phyloP scores from a whole-genome alignment of 2,329 filamentous ascomycete genomes.

The Ophiostoma australiae region DNA sequence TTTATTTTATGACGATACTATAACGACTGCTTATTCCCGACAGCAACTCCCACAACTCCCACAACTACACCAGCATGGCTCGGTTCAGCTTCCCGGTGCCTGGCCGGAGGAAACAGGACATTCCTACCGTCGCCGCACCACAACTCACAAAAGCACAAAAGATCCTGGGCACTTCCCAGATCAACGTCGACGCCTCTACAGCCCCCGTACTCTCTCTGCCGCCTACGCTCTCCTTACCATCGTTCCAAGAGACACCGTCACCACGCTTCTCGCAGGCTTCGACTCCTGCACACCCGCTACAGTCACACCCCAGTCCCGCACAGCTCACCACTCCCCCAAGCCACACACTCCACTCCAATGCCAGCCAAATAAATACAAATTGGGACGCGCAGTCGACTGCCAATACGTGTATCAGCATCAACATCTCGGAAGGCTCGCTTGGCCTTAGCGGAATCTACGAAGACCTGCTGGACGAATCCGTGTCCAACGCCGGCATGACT shows the following conservation, averaged over 20 bases:
- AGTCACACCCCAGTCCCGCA: conserved; percentile 13
- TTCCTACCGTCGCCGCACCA: conserved; percentile 33
- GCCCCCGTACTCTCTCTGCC: neutral
- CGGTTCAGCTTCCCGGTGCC: conserved; percentile 49
- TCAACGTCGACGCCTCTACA: conserved; percentile 40
- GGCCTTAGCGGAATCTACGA: conserved; percentile 26
- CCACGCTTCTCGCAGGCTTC: neutral
- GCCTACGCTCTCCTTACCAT: neutral
- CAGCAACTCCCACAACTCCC: neutral
- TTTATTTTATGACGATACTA: neutral
- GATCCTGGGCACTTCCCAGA: conserved; percentile 45
- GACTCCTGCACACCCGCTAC: neutral
- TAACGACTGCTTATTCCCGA: neutral
- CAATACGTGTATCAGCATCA: conserved; percentile 43
- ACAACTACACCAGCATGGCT: conserved; percentile 28
- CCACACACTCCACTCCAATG: neutral
- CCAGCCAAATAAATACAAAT: neutral
- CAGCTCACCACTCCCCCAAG: neutral
- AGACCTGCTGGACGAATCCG: conserved; percentile 19
- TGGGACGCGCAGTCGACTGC: conserved; percentile 42
- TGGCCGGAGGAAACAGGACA: conserved; percentile 43
- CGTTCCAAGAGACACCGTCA: neutral
- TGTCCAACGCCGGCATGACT: neutral
- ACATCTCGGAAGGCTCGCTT: conserved; percentile 39
- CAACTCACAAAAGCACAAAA: conserved; percentile 49